Percentiles rank a stretch among this genome's conserved stretches.
Conservation (phyloP, 495 filamentous ascomycete species). For the Podospora pseudocomata region DNA sequence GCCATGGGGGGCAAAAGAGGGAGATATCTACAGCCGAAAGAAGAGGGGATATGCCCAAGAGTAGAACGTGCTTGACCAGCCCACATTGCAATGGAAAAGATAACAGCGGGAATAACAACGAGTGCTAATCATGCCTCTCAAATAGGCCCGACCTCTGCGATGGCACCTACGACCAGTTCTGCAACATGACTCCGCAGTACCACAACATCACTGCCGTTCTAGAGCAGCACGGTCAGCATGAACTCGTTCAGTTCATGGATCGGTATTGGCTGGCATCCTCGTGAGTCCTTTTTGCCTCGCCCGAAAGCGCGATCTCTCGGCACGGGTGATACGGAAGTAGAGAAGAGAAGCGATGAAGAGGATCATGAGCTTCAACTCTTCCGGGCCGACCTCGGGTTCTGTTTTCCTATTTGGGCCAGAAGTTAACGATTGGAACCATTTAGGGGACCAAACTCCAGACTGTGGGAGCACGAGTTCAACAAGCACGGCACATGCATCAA, state of each 20-base stretch:
- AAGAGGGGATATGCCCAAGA: background rate
- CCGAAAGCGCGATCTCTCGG: background rate
- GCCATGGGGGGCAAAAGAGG: background rate
- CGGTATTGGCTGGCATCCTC: constrained; percentile 65
- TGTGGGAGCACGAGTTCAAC: constrained; percentile 87
- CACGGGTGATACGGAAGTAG: background rate
- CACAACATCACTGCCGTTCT: constrained; percentile 68
- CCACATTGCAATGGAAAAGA: background rate
- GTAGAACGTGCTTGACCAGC: background rate
- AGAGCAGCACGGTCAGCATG: constrained; percentile 54
- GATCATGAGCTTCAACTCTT: background rate
- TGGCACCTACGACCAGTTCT: constrained; percentile 72
- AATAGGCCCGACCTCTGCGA: constrained; percentile 79
- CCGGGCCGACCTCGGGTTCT: background rate
- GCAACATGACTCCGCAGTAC: constrained; percentile 64
- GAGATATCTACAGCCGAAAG: background rate
- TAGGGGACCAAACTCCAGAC: constrained; percentile 56
- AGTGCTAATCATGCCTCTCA: constrained; percentile 2
- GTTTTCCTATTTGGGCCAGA: background rate
- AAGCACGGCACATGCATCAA: constrained; percentile 79
- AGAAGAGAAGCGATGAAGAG: background rate
- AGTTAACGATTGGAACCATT: background rate
- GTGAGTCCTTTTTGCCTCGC: constrained; percentile 26
- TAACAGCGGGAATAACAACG: background rate
- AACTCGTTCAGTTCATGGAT: constrained; percentile 68